Evolutionary conservation across 1,284 basidiomycete genomes (phyloP), one percentile per base, ranked within the genome.

Genomic region (Dichomitus squalens): DNA sequence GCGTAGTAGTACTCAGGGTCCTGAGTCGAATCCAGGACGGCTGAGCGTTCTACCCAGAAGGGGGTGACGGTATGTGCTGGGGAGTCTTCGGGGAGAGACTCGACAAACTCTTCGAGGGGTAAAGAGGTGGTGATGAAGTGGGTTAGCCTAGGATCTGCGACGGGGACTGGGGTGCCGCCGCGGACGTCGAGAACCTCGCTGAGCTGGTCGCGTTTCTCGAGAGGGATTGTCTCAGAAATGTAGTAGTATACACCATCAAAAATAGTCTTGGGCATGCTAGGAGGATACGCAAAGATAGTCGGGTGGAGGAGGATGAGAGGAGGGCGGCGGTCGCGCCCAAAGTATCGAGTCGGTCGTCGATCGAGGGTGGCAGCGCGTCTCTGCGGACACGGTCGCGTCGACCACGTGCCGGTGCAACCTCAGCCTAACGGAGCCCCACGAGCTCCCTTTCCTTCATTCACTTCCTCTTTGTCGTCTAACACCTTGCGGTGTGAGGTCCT

Each of bases 11-110:
- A 83, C 68, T 56, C 85, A 81, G 66, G 39, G 29, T 79, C 75
- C 66, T 89, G 87, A 8, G 78, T 58, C 61, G 82, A 82, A 1
- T 80, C 83, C 4, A 89, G 71, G 11, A 86, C 68, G 27, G 86
- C 67, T 2, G 83, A 85, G 29, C 87, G 79, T 47, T 88, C 85
- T 1, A 90, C 84, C 91, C 92, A 93, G 49, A 75, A 71, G 41
- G 63, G 55, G 20, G 64, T 71, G 23, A 71, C 69, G 20, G 64
- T 51, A 18, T 64, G 57, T 0, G 64, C 64, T 2, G 38, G 7
- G 3, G 66, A 59, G 36, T 60, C 58, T n/a, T 63, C 55, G 7
- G 68, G 68, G 0, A 67, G 49, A 29, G 44, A 14, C 34, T 70
- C 69, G 2, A 70, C 59, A 25, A 68, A 63, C 52, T 70, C 66